Base-by-base conservation (phyloP, 306 rosid genomes). In the Corylus avellana region DNA sequence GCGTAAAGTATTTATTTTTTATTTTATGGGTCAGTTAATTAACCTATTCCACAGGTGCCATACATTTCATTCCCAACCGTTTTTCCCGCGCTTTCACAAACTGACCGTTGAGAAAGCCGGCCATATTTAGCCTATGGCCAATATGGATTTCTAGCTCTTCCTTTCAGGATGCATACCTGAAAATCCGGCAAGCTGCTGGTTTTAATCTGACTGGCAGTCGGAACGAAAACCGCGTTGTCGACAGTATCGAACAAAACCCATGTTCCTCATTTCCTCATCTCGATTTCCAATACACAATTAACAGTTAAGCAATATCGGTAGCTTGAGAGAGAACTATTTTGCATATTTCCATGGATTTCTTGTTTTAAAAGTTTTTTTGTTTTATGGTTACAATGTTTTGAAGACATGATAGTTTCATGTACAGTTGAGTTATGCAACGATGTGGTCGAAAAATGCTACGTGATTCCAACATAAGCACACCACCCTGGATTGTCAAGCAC, bases 141-240 rank as follows among this genome's bases (percentile, higher is more conserved):
- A 22, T 22, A 67, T 68, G 73, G 76, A 71, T 79, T 83, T 80
- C 76, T 79, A 76, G 55, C 73, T 56, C 78, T 58, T 46, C 71
- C 47, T 75, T 72, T 79, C 59, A 73, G 77, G 69, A 53, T 77
- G 72, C 57, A 54, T 75, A 80, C 84, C 80, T 63, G 79, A 83
- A 79, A 72, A 62, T 59, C 61, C 79, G 75, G 76, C 57, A 17
- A 49, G 76, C 50, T 80, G 6, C 74, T 81, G 87, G 81, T 89
- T 88, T 88, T 87, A 87, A 80, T 86, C 73, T 87, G 78, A 77
- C 83, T 64, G 79, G 85, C 83, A 81, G 72, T 85, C 88, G 77
- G 82, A 32, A 62, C 81, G 80, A 82, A 67, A 57, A 42, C 73
- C 75, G 75, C 79, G 77, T 76, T 59, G 80, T 73, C 76, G 70